Conservation (phyloP, 176 grass and related monocot genomes). For the Metroxylon sagu region DNA sequence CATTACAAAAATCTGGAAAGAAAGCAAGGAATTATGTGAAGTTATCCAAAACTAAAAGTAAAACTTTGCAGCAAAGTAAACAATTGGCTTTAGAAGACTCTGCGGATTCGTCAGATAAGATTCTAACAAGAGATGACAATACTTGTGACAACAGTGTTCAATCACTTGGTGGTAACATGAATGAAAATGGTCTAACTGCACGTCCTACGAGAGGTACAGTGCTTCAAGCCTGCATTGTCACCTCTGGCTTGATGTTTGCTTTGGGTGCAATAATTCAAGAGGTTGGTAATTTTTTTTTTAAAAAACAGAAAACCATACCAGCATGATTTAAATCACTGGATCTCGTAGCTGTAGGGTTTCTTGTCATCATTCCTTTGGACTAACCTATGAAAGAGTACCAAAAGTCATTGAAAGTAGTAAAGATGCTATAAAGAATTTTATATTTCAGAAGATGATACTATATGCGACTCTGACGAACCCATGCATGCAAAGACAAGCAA, state of each 20-base stretch:
- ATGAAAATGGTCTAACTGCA: constrained; percentile 11
- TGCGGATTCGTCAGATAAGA: not conserved
- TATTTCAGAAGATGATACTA: no score
- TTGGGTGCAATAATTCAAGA: constrained; percentile 45
- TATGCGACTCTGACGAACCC: no score
- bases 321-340: not conserved
- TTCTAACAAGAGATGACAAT: constrained; percentile 1
- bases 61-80: constrained; percentile 9
- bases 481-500: no score
- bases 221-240: constrained; percentile 61
- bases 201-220: constrained; percentile 46
- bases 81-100: constrained; percentile 1
- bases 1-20: constrained; percentile 32
- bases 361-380: not conserved
- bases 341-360: not conserved
- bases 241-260: constrained; percentile 46
- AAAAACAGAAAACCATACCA: not conserved
- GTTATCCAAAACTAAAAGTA: constrained; percentile 24
- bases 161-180: constrained; percentile 9
- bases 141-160: constrained; percentile 13
- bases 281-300: constrained; percentile 22
- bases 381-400: no score
- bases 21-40: constrained; percentile 23
- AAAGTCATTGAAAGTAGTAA: no score
- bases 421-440: no score